phyloP scores from a whole-genome alignment of 148 eudicot genomes.

The Beta vulgaris region DNA sequence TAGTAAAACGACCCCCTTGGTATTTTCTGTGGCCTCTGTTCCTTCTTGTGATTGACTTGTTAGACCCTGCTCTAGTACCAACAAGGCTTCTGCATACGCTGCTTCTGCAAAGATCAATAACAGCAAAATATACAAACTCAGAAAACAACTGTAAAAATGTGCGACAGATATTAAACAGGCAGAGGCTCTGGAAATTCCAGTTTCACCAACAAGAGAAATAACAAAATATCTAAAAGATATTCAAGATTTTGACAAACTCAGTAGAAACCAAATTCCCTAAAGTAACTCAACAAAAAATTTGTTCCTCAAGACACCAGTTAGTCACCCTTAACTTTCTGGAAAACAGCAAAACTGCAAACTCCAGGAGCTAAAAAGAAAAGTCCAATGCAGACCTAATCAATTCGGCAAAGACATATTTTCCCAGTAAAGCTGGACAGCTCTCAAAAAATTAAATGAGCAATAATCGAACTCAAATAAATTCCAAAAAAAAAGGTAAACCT shows the following conservation, averaged over 20 bases:
- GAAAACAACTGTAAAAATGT: background rate
- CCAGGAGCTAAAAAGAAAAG: too few relatives aligned
- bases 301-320: background rate
- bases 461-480: background rate
- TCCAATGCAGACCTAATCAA: background rate
- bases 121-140: background rate
- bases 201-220: background rate
- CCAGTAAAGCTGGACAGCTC: background rate
- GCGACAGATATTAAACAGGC: background rate
- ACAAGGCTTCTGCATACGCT: constrained; percentile 60
- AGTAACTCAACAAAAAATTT: background rate
- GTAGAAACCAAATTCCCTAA: background rate
- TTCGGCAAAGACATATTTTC: background rate
- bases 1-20: constrained; percentile 67
- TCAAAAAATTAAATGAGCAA: background rate
- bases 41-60: constrained; percentile 55
- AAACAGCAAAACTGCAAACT: background rate
- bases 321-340: background rate
- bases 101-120: constrained; percentile 49
- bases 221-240: background rate
- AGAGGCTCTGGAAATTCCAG: background rate
- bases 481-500: background rate
- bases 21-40: constrained; percentile 39
- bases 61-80: constrained; percentile 82
- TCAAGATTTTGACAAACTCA: background rate